A percentile compares a stretch with the other conserved stretches of the same genome.
Conservation (phyloP, 2,329 filamentous ascomycete species). For the Penicillium sp. region DNA sequence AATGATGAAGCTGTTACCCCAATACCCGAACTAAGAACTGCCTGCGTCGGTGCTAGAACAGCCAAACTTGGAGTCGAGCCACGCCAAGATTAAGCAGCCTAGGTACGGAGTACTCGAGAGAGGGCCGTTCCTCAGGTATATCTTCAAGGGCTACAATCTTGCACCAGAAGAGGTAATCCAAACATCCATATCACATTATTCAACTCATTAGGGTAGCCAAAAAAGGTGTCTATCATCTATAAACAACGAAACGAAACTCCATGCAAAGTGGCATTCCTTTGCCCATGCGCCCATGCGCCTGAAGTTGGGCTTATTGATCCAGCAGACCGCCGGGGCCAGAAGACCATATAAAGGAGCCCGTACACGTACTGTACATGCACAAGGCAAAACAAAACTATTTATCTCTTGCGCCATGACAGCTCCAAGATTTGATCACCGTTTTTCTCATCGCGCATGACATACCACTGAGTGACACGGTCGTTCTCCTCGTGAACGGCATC, state of each 20-base stretch:
- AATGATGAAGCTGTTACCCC: neutral
- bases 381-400: constrained; percentile 4
- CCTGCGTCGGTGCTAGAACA: neutral
- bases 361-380: constrained; percentile 7
- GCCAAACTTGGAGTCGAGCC: neutral
- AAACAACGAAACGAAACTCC: constrained; percentile 16
- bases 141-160: neutral
- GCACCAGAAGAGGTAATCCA: neutral
- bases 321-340: constrained; percentile 1
- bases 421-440: constrained; percentile 36
- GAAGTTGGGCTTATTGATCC: constrained; percentile 1
- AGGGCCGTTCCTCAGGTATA: no score
- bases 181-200: constrained; percentile 19
- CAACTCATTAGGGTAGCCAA: constrained; percentile 10
- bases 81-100: neutral
- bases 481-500: constrained; percentile 40
- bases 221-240: constrained; percentile 18
- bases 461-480: constrained; percentile 46
- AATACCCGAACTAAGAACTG: neutral
- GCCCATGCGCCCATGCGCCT: constrained; percentile 17
- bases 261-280: constrained; percentile 13
- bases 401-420: constrained; percentile 30
- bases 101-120: neutral
- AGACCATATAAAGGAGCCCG: constrained; percentile 1
- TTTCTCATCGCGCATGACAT: constrained; percentile 42